Base-by-base conservation (phyloP, 2,329 filamentous ascomycete genomes). In the Cryphonectria japonica region DNA sequence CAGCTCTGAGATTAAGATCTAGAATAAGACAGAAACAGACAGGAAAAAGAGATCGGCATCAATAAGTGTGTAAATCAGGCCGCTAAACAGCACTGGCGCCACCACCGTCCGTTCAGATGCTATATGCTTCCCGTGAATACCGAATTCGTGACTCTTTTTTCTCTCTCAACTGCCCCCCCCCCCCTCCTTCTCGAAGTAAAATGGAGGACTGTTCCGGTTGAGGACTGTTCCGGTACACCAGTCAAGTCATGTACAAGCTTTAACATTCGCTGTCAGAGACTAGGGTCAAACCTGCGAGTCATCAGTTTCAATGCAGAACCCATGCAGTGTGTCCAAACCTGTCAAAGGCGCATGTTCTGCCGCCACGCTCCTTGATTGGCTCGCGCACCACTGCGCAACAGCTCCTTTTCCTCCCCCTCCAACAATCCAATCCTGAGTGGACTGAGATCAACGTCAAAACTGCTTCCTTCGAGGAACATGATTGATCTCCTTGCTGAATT, bases 401-500 rank as follows among this genome's bases (percentile, higher is more conserved):
- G 50, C 9, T 26, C 7, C 22, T 26, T 26, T 5, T 3, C 13
- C 14, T 3, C 13, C 41, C 2, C n/a, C 37, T 11, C 50, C 52
- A 29, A 14, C 26, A 37, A 37, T 9, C 26, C n/a, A 0, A 22
- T 6, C 52, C n/a, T 57, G 13, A 26, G 26, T 29, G 52, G 52
- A 57, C 52, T 16, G 52, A 57, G 52, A 57, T 59, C 54, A 32
- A 32, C 54, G 54, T 14, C 54, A 59, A 26, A 59, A 59, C 26
- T 29, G 52, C 52, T 57, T 57, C 52, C 11, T 34, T 19, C 11
- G 14, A 59, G 54, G 54, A 32, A 32, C 19, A 7, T 19, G 6
- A 32, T 34, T 7, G 8, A 16, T n/a, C 3, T n/a, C 8, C 46
- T 11, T 34, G 13, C 34, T 34, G 34, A 34, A 34, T 34, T 34